Percentiles rank a stretch among this genome's conserved stretches.
Conservation (phyloP, 345 rosid species). For the Microcos paniculata region DNA sequence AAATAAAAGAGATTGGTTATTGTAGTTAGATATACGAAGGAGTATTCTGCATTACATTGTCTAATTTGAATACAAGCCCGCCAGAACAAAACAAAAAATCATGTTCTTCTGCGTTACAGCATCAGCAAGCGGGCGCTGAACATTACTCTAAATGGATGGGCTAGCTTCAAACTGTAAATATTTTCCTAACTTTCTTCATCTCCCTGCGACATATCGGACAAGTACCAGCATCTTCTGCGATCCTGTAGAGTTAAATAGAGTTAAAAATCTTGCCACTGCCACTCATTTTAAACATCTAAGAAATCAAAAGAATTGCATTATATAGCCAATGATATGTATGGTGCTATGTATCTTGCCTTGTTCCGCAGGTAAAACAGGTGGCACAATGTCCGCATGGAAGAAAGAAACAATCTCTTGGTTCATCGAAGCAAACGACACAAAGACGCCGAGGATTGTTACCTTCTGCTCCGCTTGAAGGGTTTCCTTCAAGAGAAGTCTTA, state of each 20-base stretch:
- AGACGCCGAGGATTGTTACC: slow-evolving; percentile 23
- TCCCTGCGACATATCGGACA: slow-evolving; percentile 55
- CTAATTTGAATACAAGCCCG: neutral
- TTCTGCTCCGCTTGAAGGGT: slow-evolving; percentile 32
- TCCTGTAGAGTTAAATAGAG: slow-evolving; percentile 33
- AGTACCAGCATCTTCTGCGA: slow-evolving; percentile 47
- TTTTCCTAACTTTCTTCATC: slow-evolving; percentile 61
- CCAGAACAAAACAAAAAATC: neutral
- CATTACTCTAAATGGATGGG: neutral
- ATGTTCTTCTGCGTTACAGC: neutral
- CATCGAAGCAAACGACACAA: slow-evolving; percentile 49
- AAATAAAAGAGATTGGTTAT: too few relatives aligned
- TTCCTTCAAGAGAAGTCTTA: slow-evolving; percentile 25
- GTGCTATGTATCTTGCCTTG: slow-evolving; percentile 39
- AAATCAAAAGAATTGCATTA: neutral
- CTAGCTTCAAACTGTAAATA: slow-evolving; percentile 44
- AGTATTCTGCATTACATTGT: neutral
- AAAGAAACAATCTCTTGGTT: slow-evolving; percentile 59
- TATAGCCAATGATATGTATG: neutral
- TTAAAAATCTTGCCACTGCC: neutral
- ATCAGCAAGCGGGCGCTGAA: slow-evolving; percentile 3
- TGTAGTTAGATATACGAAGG: too few relatives aligned
- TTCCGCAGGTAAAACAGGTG: slow-evolving; percentile 57
- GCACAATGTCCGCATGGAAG: slow-evolving; percentile 74
- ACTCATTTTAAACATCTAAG: neutral